Evolutionary conservation across 345 rosid species (phyloP), one percentile per base, ranked within the genome.

Genomic region (Salix exigua): DNA sequence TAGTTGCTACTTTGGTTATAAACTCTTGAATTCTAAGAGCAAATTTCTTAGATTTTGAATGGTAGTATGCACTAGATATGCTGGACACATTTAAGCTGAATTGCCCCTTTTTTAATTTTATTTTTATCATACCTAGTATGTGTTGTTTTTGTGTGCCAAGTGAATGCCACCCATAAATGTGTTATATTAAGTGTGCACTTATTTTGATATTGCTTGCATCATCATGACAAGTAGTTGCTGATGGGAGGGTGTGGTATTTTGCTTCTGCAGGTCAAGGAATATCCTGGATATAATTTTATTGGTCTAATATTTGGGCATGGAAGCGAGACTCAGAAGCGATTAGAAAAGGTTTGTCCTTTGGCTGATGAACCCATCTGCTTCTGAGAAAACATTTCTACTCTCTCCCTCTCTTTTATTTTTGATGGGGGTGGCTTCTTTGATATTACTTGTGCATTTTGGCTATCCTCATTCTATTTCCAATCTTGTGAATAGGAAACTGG

Each of bases 261-360:
- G 71, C 44, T 42, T 71, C 38, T 77, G 66, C 90, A 96, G 98
- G 85, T 93, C 69, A 92, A 87, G 73, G 88, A 89, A 70, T 79
- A 88, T 85, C 92, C 90, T 77, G 92, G 88, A 75, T 86, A 83
- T 83, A 92, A 91, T 86, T 92, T 92, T 81, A 71, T 90, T 72
- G 86, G 89, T 73, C 88, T 92, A 70, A 89, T 96, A 78, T 88
- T 89, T 81, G 94, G 99, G 80, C 89, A 91, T 75, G 94, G 88
- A 80, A 88, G 90, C 77, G 97, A 91, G 76, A 91, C 94, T 81
- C 89, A 74, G 85, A 92, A 88, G 80, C 88, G 86, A 70, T 82
- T 96, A 46, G 97, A 93, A 81, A 96, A 89, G 90, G 98, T 91
- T 85, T 76, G 83, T n/a, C 63, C 30, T 72, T 68, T 46, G 63